Evolutionary conservation across 768 basidiomycete genomes (phyloP).

Genomic region (Lentinula aciculospora): DNA sequence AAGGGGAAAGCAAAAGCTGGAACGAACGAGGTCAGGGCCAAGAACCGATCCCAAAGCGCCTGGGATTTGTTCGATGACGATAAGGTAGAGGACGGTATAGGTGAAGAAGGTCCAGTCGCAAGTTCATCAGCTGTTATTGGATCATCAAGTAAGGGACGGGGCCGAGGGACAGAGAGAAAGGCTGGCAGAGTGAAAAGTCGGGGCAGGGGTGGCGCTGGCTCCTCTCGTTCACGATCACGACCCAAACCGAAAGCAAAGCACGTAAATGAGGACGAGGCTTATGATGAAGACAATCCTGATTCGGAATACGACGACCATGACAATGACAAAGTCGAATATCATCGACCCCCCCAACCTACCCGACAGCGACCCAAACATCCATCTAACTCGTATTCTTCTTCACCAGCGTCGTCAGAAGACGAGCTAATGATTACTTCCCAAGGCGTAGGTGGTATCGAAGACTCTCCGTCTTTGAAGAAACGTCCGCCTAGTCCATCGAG

Average conservation of each 20-base stretch:
- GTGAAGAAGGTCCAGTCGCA: neutral
- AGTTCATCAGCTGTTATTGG: neutral
- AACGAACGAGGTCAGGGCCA: neutral
- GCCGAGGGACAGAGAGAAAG: neutral
- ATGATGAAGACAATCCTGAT: neutral
- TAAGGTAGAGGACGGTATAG: neutral
- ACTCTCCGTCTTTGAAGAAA: neutral
- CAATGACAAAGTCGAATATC: neutral
- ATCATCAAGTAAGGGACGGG: neutral
- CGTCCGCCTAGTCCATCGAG: neutral
- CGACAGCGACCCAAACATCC: neutral
- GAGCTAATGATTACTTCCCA: neutral
- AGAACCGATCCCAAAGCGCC: neutral
- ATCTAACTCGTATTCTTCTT: neutral
- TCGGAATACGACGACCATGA: neutral
- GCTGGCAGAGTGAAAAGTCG: neutral
- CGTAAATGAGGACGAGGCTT: neutral
- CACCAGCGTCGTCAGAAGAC: neutral
- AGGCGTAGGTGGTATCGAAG: neutral
- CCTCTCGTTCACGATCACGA: neutral
- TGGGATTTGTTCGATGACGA: slow-evolving; percentile 1
- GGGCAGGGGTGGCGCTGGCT: neutral
- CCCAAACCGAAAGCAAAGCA: neutral
- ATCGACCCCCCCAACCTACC: neutral
- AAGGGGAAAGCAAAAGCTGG: neutral